Percentiles rank a stretch among this genome's conserved stretches.
These are phyloP conservation scores for Ceratocystis cubensis DNA, from an alignment of 2,329 filamentous ascomycete genomes.

Conservation along the genomic window DNA sequence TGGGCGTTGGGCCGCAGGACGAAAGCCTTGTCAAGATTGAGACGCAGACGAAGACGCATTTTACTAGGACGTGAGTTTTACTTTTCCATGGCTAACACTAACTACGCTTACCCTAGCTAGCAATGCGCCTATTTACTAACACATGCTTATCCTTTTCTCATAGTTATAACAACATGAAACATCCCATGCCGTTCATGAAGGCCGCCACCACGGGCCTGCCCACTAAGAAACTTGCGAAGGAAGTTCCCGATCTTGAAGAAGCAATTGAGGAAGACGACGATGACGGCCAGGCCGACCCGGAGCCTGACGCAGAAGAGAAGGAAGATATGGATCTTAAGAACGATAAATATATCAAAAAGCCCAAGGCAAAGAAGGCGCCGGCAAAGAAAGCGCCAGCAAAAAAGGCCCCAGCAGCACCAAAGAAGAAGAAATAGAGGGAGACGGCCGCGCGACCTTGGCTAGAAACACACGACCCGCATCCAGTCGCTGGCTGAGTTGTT, in stretches of 20 bases:
- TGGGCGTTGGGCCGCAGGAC: conserved; percentile 75
- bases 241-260: conserved; percentile 88
- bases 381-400: conserved; percentile 36
- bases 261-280: conserved; percentile 89
- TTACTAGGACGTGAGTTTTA: conserved; percentile 66
- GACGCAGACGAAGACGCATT: conserved; percentile 71
- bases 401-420: conserved; percentile 23
- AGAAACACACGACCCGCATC: not conserved
- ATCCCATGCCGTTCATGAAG: conserved; percentile 94
- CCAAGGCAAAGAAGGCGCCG: conserved; percentile 54
- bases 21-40: conserved; percentile 67
- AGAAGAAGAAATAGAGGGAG: conserved; percentile 22
- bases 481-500: not conserved
- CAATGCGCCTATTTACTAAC: conserved; percentile 15
- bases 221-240: conserved; percentile 57
- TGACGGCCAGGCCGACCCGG: conserved; percentile 49
- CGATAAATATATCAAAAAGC: conserved; percentile 91
- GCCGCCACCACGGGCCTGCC: conserved; percentile 54
- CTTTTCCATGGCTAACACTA: not conserved
- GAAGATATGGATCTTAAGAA: conserved; percentile 76
- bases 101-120: not conserved
- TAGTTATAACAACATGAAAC: conserved; percentile 74
- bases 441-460: not conserved
- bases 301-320: conserved; percentile 53
- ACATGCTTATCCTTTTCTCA: conserved; percentile 16